Conservation (phyloP, 495 filamentous ascomycete species). For the Penicillium robsamsonii region DNA sequence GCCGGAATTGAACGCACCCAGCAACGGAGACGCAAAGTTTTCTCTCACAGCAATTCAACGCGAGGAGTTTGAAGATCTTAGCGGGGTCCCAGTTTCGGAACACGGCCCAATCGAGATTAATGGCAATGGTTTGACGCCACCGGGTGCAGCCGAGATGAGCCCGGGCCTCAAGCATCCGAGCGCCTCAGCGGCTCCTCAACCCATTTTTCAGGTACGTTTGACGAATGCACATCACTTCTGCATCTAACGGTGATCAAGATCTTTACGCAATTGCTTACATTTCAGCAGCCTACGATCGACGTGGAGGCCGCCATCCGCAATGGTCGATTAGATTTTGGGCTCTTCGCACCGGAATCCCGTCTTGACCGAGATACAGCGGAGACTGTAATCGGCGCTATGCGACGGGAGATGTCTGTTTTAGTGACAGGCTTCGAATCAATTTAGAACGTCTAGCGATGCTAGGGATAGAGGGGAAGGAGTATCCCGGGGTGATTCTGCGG, state of each 20-base stretch:
- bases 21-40: conserved; percentile 8
- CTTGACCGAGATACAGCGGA: conserved; percentile 22
- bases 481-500: conserved; percentile 6
- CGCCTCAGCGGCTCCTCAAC: conserved; percentile 12
- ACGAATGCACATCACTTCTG: conserved; percentile 5
- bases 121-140: conserved; percentile 13
- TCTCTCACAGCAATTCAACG: conserved; percentile 16
- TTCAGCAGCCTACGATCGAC: conserved; percentile 35
- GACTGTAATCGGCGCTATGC: conserved; percentile 23
- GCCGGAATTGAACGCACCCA: conserved; percentile 9
- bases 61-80: conserved; percentile 13
- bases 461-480: conserved; percentile 5
- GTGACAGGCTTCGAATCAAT: conserved; percentile 5
- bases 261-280: conserved; percentile 22
- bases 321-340: conserved; percentile 32
- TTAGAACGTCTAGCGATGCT: conserved; percentile 9
- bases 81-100: conserved; percentile 2
- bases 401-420: conserved; percentile 21
- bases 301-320: conserved; percentile 36
- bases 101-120: conserved; percentile 7
- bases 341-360: conserved; percentile 29
- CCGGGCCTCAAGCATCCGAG: neutral
- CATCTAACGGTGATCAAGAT: conserved; percentile 4
- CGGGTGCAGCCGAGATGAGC: conserved; percentile 8
- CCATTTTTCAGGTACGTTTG: conserved; percentile 24